Evolutionary conservation across 2,329 filamentous ascomycete species (phyloP).

Genomic region (Leptographium lundbergii): DNA sequence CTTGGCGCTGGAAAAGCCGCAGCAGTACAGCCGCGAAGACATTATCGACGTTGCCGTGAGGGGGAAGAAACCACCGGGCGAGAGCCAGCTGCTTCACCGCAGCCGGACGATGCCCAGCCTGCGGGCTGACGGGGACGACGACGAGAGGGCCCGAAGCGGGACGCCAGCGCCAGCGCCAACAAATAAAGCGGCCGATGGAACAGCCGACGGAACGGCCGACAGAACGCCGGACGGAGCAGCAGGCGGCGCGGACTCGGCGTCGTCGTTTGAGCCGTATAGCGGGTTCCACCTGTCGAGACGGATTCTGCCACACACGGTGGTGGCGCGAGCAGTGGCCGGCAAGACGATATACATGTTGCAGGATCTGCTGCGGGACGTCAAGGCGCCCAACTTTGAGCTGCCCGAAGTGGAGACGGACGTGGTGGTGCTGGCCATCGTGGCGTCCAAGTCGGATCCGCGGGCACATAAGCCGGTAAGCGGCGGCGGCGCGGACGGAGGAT

Average conservation of each 20-base stretch:
- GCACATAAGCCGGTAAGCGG: conserved; percentile 35
- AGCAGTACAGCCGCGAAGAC: conserved; percentile 51
- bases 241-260: conserved; percentile 6
- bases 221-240: neutral
- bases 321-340: conserved; percentile 64
- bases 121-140: conserved; percentile 1
- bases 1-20: conserved; percentile 31
- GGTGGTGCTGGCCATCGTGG: conserved; percentile 78
- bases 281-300: conserved; percentile 71
- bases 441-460: conserved; percentile 74
- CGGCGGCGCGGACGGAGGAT: neutral
- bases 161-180: neutral
- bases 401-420: conserved; percentile 78
- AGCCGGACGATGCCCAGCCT: conserved; percentile 30
- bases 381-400: conserved; percentile 68
- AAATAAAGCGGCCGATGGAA: too few species aligned
- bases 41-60: conserved; percentile 29
- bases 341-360: conserved; percentile 71
- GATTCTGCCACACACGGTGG: conserved; percentile 66
- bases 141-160: neutral
- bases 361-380: conserved; percentile 68
- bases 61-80: neutral
- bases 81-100: conserved; percentile 22
- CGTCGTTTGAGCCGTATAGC: conserved; percentile 74
- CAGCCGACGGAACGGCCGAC: neutral